Evolutionary conservation across 495 filamentous ascomycete genomes (phyloP), one percentile per base, ranked within the genome.

Genomic region (Aspergillus carlsbadensis): DNA sequence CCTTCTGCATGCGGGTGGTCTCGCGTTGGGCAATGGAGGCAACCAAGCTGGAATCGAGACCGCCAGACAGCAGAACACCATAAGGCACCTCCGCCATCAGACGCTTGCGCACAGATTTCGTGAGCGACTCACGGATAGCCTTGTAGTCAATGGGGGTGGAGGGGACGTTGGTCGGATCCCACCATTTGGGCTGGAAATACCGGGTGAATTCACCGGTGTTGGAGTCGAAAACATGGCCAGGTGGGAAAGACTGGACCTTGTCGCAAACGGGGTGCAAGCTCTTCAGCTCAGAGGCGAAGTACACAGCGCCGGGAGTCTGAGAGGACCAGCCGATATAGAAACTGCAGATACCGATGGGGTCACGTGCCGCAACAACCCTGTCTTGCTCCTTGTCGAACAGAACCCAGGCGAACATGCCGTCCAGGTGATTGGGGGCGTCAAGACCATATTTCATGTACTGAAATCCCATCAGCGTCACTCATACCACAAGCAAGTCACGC

Each of bases 321-420:
- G 87, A 92, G 24, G 89, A 93, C 78, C 88, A 87, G 52, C 94
- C 94, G 65, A 95, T 87, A 78, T 98, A 98, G 71, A 98, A 92
- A 62, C 89, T 96, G 49, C 92, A 98, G 72, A 98, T 88, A 73
- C 94, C 94, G 60, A 98, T 96, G 39, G 94, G 94, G 70, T 98
- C 94, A 66, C 94, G 85, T 37, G 94, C 95, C 24, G 94, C 95
- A 61, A 98, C 84, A 31, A 89, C 90, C 49, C 95, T 87, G 77
- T 98, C 89, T 66, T 87, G 83, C 46, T 81, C 87, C 78, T 92
- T 94, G 79, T 98, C 94, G 76, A 95, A 97, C 24, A 98, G 81
- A 40, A 98, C 92, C 79, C 92, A 98, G 10, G 93, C 96, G 84
- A 98, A 98, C 95, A 98, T 98, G 74, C 94, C 94, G 70, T 98